Percentiles rank a stretch among this genome's conserved stretches.
Conservation (phyloP, 2,329 filamentous ascomycete genomes). For the Helicocarpus griseus region DNA sequence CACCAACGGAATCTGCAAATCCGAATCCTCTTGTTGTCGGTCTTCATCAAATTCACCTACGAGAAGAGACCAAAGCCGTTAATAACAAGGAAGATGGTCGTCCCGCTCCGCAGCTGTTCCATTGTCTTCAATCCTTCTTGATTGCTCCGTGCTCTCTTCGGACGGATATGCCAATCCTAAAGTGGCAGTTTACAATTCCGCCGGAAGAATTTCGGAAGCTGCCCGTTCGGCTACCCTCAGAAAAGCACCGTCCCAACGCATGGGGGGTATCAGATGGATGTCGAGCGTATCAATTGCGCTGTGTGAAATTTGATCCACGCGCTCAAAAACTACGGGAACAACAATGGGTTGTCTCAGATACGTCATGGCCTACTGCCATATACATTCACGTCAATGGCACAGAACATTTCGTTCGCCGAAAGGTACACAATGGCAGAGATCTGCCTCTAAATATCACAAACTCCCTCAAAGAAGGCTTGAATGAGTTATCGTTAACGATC, state of each 20-base stretch:
- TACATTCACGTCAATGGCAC: constrained; percentile 59
- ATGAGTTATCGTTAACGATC: constrained; percentile 48
- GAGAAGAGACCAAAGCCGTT: constrained; percentile 11
- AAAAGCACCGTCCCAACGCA: constrained; percentile 17
- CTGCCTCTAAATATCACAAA: constrained; percentile 64
- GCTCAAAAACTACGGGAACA: constrained; percentile 30
- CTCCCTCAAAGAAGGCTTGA: constrained; percentile 49
- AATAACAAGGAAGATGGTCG: not conserved
- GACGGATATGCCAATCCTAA: constrained; percentile 16
- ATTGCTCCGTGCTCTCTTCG: constrained; percentile 24
- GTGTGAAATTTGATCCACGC: constrained; percentile 40
- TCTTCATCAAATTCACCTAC: constrained; percentile 51
- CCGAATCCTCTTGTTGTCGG: constrained; percentile 39
- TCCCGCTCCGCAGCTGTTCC: constrained; percentile 22
- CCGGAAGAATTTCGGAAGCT: constrained; percentile 22
- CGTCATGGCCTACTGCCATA: constrained; percentile 60
- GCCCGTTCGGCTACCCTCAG: constrained; percentile 16
- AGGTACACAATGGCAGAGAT: constrained; percentile 64
- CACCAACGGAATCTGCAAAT: constrained; percentile 28
- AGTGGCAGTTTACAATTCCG: constrained; percentile 29
- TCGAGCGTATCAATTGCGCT: constrained; percentile 59
- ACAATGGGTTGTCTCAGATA: constrained; percentile 56
- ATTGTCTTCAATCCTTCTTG: constrained; percentile 25
- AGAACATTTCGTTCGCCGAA: constrained; percentile 52
- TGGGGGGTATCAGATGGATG: constrained; percentile 42